Evolutionary conservation across 257 asterid genomes (phyloP).

Genomic region (Solanum pimpinellifolium): DNA sequence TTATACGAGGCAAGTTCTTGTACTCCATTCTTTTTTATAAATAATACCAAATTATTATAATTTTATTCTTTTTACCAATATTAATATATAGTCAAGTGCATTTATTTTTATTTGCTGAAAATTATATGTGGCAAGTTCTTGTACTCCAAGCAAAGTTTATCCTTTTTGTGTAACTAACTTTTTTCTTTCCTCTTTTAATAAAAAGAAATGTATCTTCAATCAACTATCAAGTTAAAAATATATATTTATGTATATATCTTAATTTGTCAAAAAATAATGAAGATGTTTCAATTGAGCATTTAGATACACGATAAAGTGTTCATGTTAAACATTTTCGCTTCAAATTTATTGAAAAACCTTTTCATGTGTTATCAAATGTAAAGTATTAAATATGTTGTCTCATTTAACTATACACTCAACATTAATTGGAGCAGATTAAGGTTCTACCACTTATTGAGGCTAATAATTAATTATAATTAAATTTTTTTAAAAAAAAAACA

Average conservation of each 20-base stretch:
- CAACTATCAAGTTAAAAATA: background rate
- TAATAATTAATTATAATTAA: too few relatives aligned
- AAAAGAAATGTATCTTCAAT: background rate
- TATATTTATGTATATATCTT: background rate
- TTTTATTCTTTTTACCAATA: background rate
- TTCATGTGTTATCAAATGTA: background rate
- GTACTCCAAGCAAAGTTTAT: background rate
- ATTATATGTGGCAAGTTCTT: background rate
- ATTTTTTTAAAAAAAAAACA: too few relatives aligned
- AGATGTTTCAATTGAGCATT: background rate
- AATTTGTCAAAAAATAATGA: background rate
- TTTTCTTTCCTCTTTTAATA: background rate
- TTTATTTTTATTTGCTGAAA: background rate
- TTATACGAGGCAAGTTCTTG: too few relatives aligned
- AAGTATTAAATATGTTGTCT: background rate
- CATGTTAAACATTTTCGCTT: background rate
- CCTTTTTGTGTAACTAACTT: background rate
- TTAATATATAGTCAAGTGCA: background rate
- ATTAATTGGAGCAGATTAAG: background rate
- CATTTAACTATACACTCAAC: background rate
- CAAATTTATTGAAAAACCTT: background rate
- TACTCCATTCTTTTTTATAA: too few relatives aligned
- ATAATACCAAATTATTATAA: background rate
- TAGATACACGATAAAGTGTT: background rate
- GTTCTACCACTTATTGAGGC: background rate